Evolutionary conservation across 2,329 filamentous ascomycete species (phyloP).

Genomic region (Paecilomyces fulvus): DNA sequence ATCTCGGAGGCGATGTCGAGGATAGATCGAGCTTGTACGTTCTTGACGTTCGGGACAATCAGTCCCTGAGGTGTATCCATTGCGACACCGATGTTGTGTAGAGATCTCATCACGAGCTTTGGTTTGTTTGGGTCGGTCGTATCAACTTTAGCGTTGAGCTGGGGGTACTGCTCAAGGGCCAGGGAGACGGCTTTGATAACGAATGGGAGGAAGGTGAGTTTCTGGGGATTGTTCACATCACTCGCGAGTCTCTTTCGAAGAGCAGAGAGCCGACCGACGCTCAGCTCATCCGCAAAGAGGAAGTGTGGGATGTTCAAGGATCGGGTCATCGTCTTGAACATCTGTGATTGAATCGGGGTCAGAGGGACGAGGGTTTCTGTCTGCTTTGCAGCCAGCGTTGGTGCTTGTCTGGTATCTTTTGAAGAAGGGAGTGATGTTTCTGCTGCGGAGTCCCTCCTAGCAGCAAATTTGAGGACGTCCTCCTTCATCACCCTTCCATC

Average conservation of each 20-base stretch:
- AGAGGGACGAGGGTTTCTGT: slow-evolving; percentile 62
- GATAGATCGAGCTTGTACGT: slow-evolving; percentile 70
- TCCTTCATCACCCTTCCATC: slow-evolving; percentile 90
- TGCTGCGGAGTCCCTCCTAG: slow-evolving; percentile 39
- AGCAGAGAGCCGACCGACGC: slow-evolving; percentile 65
- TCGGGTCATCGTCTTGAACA: slow-evolving; percentile 97
- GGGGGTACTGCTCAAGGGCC: slow-evolving; percentile 69
- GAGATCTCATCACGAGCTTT: slow-evolving; percentile 64
- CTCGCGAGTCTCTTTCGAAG: slow-evolving; percentile 70
- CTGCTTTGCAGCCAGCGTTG: slow-evolving; percentile 41
- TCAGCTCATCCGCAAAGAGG: slow-evolving; percentile 83
- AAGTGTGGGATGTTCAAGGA: slow-evolving; percentile 91
- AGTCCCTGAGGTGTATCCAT: slow-evolving; percentile 89
- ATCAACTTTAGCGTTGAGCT: slow-evolving; percentile 82
- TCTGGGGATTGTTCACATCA: slow-evolving; percentile 42
- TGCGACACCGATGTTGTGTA: slow-evolving; percentile 92
- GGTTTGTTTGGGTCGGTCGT: slow-evolving; percentile 55
- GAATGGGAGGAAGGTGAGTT: slow-evolving; percentile 86
- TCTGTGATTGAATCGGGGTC: slow-evolving; percentile 73
- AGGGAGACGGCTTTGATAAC: slow-evolving; percentile 92
- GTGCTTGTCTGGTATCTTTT: slow-evolving; percentile 18
- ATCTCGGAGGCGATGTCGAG: slow-evolving; percentile 71
- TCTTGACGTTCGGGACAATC: slow-evolving; percentile 82
- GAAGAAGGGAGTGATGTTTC: slow-evolving; percentile 11
- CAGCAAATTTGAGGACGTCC: slow-evolving; percentile 68